Evolutionary conservation across 2,329 filamentous ascomycete species (phyloP), one percentile per base, ranked within the genome.

Genomic region (Stenocarpella maydis): DNA sequence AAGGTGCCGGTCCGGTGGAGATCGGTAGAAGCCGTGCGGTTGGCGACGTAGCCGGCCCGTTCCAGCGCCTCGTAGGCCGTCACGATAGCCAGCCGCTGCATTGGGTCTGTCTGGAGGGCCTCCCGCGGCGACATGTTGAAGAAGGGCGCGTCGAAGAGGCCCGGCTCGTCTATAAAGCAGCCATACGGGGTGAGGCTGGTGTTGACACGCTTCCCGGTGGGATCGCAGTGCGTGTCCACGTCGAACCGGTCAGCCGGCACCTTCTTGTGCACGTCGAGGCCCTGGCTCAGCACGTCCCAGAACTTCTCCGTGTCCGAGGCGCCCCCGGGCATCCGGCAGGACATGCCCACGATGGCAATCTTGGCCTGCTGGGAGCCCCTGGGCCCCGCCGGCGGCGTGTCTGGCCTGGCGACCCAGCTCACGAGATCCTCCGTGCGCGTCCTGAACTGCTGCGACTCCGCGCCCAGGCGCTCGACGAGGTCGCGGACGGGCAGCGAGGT

Each of bases 111-210:
- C 14, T 64, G 65, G 3, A 15, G 14, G 1, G 69, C 69, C 24
- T 72, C 71, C 1, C 12, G 19, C 1, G 71, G 68, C 1, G 71
- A 69, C 4, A 72, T 63, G 50, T 34, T 58, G 50, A 72, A 72
- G 21, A 72, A 71, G 8, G 60, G 61, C 4, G 61, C 61, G 37
- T 72, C 71, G n/a, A 72, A 72, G 4, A 50, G 9, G 21, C 31
- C 67, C 0, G 67, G 52, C 3, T 69, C 34, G 9, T 69, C 61
- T 3, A 69, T 26, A 12, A 45, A 69, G 34, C 61, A 65, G 8
- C 67, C 67, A 9, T 28, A 60, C 1, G 89, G 90, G 0, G 91
- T 93, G 77, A 92, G 89, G 65, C 88, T 91, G 67, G 91, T 93
- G 26, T 69, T 71, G 9, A 73, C 72, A 2, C 8, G 9, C 14